These are phyloP conservation scores for Sisymbrium altissimum DNA, from an alignment of 345 rosid genomes.

Conservation along the genomic window DNA sequence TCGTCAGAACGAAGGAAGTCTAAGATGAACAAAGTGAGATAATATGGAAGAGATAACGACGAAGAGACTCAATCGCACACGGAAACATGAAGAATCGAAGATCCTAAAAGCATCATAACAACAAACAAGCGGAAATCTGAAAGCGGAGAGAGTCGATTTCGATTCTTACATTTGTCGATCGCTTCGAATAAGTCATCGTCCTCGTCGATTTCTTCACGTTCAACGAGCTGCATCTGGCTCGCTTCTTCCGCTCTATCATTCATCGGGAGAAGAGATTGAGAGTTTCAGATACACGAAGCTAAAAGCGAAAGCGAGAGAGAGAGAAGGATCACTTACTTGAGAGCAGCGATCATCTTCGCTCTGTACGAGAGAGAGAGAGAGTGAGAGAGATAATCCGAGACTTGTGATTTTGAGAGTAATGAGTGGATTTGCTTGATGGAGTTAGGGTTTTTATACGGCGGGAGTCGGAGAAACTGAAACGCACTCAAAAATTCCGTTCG, in stretches of 20 bases:
- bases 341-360: constrained; percentile 61
- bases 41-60: background rate
- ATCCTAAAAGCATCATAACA: background rate
- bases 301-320: background rate
- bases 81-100: background rate
- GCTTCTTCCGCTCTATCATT: constrained; percentile 58
- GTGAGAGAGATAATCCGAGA: background rate
- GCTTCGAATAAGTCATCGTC: constrained; percentile 77
- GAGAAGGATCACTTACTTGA: constrained; percentile 49
- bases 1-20: background rate
- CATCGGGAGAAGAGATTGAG: background rate
- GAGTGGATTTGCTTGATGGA: background rate
- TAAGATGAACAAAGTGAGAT: background rate
- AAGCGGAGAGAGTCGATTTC: background rate
- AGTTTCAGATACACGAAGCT: background rate
- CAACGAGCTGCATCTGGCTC: constrained; percentile 68
- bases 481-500: background rate
- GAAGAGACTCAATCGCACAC: no score
- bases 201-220: constrained; percentile 62
- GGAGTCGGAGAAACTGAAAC: constrained; percentile 35
- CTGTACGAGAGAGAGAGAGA: background rate
- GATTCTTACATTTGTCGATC: constrained; percentile 61
- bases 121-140: background rate
- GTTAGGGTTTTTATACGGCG: constrained; percentile 38
- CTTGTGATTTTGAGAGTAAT: background rate